A percentile compares a stretch with the other conserved stretches of the same genome.
Evolutionary conservation across 148 eudicot genomes (phyloP).

Genomic region (Pharnaceum exiguum): DNA sequence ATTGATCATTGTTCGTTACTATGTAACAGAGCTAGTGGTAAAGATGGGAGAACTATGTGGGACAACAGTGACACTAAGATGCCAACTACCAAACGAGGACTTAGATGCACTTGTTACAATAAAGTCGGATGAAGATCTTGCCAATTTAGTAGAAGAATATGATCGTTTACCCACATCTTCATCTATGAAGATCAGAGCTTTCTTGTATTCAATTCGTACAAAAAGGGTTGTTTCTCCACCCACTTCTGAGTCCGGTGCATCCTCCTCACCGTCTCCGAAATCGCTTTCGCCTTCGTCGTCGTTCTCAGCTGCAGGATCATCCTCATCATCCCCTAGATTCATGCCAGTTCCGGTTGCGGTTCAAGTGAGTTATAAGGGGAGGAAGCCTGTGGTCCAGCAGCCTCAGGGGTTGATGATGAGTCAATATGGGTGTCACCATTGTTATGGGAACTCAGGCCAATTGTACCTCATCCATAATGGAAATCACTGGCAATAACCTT

Average conservation of each 20-base stretch:
- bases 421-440: constrained; percentile 21
- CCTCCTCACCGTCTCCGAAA: constrained; percentile 20
- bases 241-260: constrained; percentile 28
- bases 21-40: constrained; percentile 52
- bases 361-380: constrained; percentile 22
- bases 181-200: constrained; percentile 55
- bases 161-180: constrained; percentile 26
- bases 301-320: constrained; percentile 13
- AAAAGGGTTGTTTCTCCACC: constrained; percentile 29
- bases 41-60: constrained; percentile 64
- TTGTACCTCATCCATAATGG: constrained; percentile 42
- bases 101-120: constrained; percentile 58
- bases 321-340: constrained; percentile 19
- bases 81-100: constrained; percentile 83
- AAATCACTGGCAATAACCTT: constrained; percentile 54
- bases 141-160: constrained; percentile 70
- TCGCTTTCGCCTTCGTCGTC: constrained; percentile 14
- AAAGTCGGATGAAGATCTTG: constrained; percentile 75
- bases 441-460: constrained; percentile 27
- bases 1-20: neutral
- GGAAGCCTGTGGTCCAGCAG: constrained; percentile 8
- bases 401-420: no score
- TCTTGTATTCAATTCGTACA: constrained; percentile 36
- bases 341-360: constrained; percentile 6
- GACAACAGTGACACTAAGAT: constrained; percentile 36